Conservation (phyloP, 441 rosid species). For the Bocquillonia castaneifolia region DNA sequence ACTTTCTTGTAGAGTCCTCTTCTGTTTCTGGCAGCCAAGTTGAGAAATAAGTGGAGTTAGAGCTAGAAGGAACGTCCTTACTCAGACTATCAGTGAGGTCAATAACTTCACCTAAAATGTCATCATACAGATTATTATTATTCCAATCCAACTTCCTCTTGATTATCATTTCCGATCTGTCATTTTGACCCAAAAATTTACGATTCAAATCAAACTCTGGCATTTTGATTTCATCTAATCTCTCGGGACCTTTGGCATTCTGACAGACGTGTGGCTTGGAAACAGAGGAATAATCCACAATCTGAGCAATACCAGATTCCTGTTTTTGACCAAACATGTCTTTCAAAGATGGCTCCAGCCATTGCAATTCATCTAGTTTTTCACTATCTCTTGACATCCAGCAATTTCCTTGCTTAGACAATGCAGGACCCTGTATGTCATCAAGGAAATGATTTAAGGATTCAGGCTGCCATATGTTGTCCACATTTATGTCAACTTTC, state of each 20-base stretch:
- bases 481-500: slow-evolving; percentile 32
- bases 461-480: slow-evolving; percentile 38
- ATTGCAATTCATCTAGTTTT: slow-evolving; percentile 31
- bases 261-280: slow-evolving; percentile 22
- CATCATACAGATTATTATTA: slow-evolving; percentile 35
- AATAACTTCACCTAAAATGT: slow-evolving; percentile 53
- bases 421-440: slow-evolving; percentile 31
- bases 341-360: slow-evolving; percentile 35
- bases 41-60: slow-evolving; percentile 33
- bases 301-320: slow-evolving; percentile 30
- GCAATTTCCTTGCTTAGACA: slow-evolving; percentile 31
- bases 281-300: slow-evolving; percentile 27
- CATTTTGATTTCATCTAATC: slow-evolving; percentile 25
- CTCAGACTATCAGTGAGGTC: slow-evolving; percentile 36
- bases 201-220: slow-evolving; percentile 32
- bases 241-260: slow-evolving; percentile 24
- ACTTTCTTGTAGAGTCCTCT: slow-evolving; percentile 39
- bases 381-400: slow-evolving; percentile 42
- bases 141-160: slow-evolving; percentile 30
- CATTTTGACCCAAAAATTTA: slow-evolving; percentile 29
- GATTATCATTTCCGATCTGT: slow-evolving; percentile 31
- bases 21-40: slow-evolving; percentile 41
- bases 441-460: slow-evolving; percentile 36
- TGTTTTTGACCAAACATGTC: slow-evolving; percentile 36
- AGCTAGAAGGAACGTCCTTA: slow-evolving; percentile 35